phyloP scores from a whole-genome alignment of 2,329 filamentous ascomycete genomes.

The Neofusicoccum ribis region DNA sequence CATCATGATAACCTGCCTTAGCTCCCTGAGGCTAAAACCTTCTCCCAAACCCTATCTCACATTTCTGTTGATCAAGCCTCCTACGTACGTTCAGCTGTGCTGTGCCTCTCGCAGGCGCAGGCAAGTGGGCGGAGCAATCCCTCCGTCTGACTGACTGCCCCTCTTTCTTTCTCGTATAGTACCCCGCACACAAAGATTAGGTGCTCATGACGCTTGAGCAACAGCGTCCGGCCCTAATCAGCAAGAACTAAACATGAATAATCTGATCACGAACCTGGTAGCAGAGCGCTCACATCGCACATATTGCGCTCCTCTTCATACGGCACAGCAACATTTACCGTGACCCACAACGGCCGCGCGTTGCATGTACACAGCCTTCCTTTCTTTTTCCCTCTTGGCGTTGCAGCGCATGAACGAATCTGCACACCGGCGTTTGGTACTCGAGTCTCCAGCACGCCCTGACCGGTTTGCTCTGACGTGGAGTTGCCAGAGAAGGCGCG shows the following conservation, averaged over 20 bases:
- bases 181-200: neutral
- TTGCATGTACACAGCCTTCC: neutral
- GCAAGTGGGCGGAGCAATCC: neutral
- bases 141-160: conserved; percentile 14
- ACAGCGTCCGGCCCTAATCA: neutral
- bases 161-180: neutral
- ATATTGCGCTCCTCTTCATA: neutral
- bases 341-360: neutral
- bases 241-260: neutral
- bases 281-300: neutral
- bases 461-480: too few relatives aligned
- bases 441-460: neutral
- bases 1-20: neutral
- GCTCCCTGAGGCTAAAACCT: conserved; percentile 14
- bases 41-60: conserved; percentile 7
- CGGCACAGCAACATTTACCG: neutral
- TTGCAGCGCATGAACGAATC: neutral
- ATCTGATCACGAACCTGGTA: neutral
- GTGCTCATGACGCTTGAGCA: conserved; percentile 3
- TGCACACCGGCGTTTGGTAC: neutral
- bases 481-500: too few relatives aligned
- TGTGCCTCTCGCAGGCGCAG: neutral
- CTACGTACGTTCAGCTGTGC: neutral
- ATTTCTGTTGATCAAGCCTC: conserved; percentile 1
- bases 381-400: neutral